These are phyloP conservation scores for Starmerella powellii DNA, from an alignment of 805 yeast genomes.

Conservation along the genomic window DNA sequence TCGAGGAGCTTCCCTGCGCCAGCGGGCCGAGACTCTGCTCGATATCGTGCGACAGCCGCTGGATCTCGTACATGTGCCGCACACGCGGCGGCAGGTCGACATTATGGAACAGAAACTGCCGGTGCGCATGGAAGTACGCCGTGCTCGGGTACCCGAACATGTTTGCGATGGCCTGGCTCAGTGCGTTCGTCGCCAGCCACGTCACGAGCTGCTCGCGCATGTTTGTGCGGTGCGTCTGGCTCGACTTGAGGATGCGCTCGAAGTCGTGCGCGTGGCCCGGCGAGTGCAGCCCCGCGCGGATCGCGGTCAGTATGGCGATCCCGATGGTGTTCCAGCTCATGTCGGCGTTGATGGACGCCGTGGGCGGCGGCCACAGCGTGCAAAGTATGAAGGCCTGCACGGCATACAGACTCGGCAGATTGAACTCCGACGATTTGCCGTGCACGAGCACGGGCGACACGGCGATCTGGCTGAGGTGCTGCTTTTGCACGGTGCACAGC, in stretches of 20 bases:
- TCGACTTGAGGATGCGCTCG: slow-evolving; percentile 37
- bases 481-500: slow-evolving; percentile 58
- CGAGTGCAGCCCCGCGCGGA: slow-evolving; percentile 78
- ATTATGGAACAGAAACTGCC: slow-evolving; percentile 25
- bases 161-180: slow-evolving; percentile 79
- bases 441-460: slow-evolving; percentile 69
- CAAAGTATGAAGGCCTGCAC: slow-evolving; percentile 85
- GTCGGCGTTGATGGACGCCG: slow-evolving; percentile 89
- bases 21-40: slow-evolving; percentile 30
- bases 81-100: slow-evolving; percentile 45
- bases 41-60: slow-evolving; percentile 76
- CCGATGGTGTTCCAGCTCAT: slow-evolving; percentile 94
- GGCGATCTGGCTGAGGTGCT: slow-evolving; percentile 72
- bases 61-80: slow-evolving; percentile 67
- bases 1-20: slow-evolving; percentile 10
- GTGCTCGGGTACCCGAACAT: slow-evolving; percentile 93
- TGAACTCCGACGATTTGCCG: slow-evolving; percentile 35
- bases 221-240: slow-evolving; percentile 22
- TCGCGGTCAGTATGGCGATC: slow-evolving; percentile 83
- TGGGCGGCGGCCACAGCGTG: slow-evolving; percentile 92
- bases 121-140: slow-evolving; percentile 60
- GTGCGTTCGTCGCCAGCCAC: slow-evolving; percentile 88
- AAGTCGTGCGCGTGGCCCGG: slow-evolving; percentile 49
- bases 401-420: slow-evolving; percentile 82
- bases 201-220: slow-evolving; percentile 68